Base-by-base conservation (phyloP, 2,329 filamentous ascomycete species). In the Trichophyton mentagrophytes region DNA sequence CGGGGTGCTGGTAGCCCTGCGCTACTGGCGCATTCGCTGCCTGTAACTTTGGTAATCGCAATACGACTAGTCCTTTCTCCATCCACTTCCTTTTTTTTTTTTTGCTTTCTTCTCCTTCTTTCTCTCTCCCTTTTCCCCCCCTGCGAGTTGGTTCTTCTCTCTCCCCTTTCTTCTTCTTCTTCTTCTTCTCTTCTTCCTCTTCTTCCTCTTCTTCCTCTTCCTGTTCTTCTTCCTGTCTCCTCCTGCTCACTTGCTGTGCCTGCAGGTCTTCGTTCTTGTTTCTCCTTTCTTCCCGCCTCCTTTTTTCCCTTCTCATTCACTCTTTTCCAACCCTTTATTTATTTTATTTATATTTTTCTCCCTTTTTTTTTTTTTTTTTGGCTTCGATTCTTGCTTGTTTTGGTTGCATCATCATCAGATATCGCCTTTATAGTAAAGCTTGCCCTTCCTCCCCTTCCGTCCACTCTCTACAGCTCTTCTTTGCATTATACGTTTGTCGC, bases 171-270 rank as follows among this genome's bases (percentile, higher is more conserved):
- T 11, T 20, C 57, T 62, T 42, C 49, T 49, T 4, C 25, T 5
- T 27, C 36, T 47, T 46, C 30, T 25, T 60, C 59, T 57, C n/a
- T n/a, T n/a, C n/a, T n/a, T 36, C 47, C 33, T 47, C 56, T 56
- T 17, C 51, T 53, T 53, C 55, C 55, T 60, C 27, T 38, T 57
- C 47, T 60, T 51, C 59, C 55, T 59, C 56, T 44, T 61, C 63
- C 63, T 59, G 61, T 65, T 46, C 42, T 59, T 62, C 57, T 62
- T 59, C 61, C 56, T 59, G 55, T 60, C 57, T 65, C 61, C 57
- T 17, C 42, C 61, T 51, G 20, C 47, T 51, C 27, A 20, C 47
- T 51, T 20, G 47, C 47, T 15, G 11, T 60, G 62, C 56, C 59
- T 62, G 56, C 56, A 61, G 59, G 38, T 40, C 64, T 63, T 57